phyloP scores from a whole-genome alignment of 352 stramenopile genomes.

The Globisporangium polare region DNA sequence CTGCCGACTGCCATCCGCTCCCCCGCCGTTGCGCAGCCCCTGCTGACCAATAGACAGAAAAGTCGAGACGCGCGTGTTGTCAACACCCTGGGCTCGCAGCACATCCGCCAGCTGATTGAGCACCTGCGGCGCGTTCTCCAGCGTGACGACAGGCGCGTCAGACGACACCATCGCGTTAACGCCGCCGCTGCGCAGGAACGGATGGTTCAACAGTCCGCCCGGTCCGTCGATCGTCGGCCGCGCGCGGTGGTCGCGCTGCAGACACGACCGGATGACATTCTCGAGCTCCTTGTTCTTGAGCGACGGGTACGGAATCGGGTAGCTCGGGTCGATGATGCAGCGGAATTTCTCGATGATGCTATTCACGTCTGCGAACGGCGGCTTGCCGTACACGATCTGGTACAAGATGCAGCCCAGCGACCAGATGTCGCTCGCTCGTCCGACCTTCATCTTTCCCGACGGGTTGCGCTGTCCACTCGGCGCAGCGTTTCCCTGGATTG shows the following conservation, averaged over 20 bases:
- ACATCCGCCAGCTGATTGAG: constrained; percentile 46
- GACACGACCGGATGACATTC: constrained; percentile 83
- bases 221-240: constrained; percentile 80
- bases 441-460: constrained; percentile 82
- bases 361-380: constrained; percentile 91
- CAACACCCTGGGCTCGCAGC: constrained; percentile 41
- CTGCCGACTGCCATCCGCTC: constrained; percentile 8
- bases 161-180: constrained; percentile 19
- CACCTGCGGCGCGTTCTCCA: constrained; percentile 34
- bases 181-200: constrained; percentile 55
- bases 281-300: constrained; percentile 80
- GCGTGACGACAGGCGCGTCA: constrained; percentile 28
- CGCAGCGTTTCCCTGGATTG: constrained; percentile 60
- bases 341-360: constrained; percentile 96
- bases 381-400: constrained; percentile 95
- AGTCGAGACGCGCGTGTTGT: constrained; percentile 36
- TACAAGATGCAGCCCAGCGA: constrained; percentile 97
- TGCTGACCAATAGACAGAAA: constrained; percentile 52
- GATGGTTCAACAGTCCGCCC: constrained; percentile 76
- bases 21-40: constrained; percentile 19
- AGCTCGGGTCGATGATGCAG: constrained; percentile 91
- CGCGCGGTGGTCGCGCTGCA: constrained; percentile 77
- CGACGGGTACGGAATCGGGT: constrained; percentile 88
- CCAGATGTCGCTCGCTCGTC: constrained; percentile 94
- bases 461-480: constrained; percentile 53